phyloP scores from a whole-genome alignment of 495 filamentous ascomycete species.

The Neurospora discreta region DNA sequence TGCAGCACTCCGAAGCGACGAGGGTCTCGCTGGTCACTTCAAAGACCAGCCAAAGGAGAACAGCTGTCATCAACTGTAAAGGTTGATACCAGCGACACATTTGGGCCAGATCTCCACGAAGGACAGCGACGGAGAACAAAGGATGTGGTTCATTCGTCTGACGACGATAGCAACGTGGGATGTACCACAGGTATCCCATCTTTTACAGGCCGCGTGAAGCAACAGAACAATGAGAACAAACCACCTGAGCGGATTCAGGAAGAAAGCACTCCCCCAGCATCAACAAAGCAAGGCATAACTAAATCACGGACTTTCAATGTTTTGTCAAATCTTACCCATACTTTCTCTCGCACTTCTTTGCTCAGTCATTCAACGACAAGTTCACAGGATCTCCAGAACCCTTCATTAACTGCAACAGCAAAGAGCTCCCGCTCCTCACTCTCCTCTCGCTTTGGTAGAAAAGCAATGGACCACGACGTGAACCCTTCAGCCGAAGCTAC shows the following conservation, averaged over 20 bases:
- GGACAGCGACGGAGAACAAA: not conserved
- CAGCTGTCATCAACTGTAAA: not conserved
- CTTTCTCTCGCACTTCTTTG: constrained; percentile 25
- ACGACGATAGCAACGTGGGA: not conserved
- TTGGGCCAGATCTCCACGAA: not conserved
- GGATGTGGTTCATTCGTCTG: not conserved
- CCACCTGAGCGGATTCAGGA: not conserved
- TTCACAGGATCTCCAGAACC: not conserved
- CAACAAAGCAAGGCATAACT: constrained; percentile 7
- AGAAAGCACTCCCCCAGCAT: not conserved
- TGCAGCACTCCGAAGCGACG: not conserved
- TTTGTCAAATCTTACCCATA: constrained; percentile 26
- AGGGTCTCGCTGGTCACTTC: not conserved
- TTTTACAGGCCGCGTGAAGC: not conserved
- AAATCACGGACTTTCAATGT: constrained; percentile 29
- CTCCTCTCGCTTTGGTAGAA: constrained; percentile 1
- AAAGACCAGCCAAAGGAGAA: not conserved
- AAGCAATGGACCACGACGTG: not conserved
- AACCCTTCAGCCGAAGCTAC: not conserved
- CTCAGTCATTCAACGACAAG: not conserved
- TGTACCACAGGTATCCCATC: not conserved
- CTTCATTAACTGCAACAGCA: not conserved
- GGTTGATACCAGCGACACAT: not conserved
- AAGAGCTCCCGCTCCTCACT: not conserved
- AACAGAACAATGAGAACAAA: constrained; percentile 10